Conservation (phyloP, 2,329 filamentous ascomycete genomes). For the Penicillium psychrosexuale region DNA sequence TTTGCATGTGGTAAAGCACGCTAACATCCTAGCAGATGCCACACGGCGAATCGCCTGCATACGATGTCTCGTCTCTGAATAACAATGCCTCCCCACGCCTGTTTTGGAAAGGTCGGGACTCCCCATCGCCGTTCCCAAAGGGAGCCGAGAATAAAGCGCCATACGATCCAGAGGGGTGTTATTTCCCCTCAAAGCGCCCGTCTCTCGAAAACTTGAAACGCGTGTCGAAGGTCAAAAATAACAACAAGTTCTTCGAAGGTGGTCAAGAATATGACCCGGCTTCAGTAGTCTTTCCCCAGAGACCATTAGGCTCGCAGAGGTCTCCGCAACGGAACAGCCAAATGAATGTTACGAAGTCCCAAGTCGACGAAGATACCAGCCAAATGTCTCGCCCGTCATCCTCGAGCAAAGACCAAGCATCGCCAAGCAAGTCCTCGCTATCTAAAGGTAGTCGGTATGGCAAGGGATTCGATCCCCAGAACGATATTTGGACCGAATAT, state of each 20-base stretch:
- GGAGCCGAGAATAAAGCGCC: slow-evolving; percentile 67
- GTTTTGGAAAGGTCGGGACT: slow-evolving; percentile 82
- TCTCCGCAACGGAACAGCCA: slow-evolving; percentile 61
- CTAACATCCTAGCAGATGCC: slow-evolving; percentile 59
- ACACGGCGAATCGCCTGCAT: slow-evolving; percentile 73
- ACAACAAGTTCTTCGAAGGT: slow-evolving; percentile 92
- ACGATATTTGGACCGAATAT: slow-evolving; percentile 60
- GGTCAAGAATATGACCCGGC: slow-evolving; percentile 90
- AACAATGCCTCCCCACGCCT: slow-evolving; percentile 69
- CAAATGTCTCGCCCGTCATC: slow-evolving; percentile 41
- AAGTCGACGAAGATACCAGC: slow-evolving; percentile 17
- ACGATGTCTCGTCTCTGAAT: slow-evolving; percentile 75
- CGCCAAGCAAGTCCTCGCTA: slow-evolving; percentile 86
- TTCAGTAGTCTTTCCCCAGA: slow-evolving; percentile 71
- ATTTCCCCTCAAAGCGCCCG: slow-evolving; percentile 73
- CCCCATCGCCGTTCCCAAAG: slow-evolving; percentile 62
- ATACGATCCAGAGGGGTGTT: slow-evolving; percentile 59
- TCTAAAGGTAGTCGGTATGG: slow-evolving; percentile 61
- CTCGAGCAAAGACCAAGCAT: slow-evolving; percentile 68
- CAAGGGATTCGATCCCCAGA: slow-evolving; percentile 63
- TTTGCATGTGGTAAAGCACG: neutral
- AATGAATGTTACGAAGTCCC: slow-evolving; percentile 62
- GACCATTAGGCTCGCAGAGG: slow-evolving; percentile 66
- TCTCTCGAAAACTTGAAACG: slow-evolving; percentile 95
- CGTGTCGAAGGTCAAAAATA: slow-evolving; percentile 94